phyloP scores from a whole-genome alignment of 192 early-diverging fungal species.

The Mortierella alpina region DNA sequence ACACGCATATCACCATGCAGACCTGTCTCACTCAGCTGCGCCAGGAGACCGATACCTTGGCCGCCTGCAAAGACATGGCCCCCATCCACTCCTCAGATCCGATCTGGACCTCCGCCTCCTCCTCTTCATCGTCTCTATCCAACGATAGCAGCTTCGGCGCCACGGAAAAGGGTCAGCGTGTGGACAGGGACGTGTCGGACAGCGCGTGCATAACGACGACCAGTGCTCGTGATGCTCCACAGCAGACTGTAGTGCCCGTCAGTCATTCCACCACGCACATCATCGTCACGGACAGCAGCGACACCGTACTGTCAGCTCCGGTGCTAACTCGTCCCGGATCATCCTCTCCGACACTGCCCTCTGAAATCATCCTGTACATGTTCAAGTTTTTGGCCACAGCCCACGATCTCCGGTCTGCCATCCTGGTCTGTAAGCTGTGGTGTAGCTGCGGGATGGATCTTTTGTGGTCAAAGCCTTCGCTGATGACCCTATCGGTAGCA shows the following conservation, averaged over 20 bases:
- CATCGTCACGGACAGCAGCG: not conserved
- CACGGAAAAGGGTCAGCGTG: not conserved
- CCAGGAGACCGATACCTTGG: not conserved
- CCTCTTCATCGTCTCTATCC: constrained; percentile 10
- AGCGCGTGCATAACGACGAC: not conserved
- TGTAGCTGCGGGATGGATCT: constrained; percentile 46
- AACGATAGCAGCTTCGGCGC: not conserved
- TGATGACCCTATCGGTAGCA: not conserved
- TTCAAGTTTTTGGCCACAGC: constrained; percentile 57
- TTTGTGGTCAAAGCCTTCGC: constrained; percentile 33
- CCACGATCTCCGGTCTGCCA: constrained; percentile 59
- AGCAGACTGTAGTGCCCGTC: not conserved
- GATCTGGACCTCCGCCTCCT: constrained; percentile 12
- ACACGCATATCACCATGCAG: not conserved
- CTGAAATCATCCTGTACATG: constrained; percentile 64
- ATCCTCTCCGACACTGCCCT: constrained; percentile 52
- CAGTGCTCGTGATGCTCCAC: not conserved
- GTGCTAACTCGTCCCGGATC: not conserved
- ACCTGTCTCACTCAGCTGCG: not conserved
- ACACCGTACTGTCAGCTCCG: not conserved
- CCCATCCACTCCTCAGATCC: constrained; percentile 1
- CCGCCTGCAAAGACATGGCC: not conserved
- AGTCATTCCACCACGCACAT: not conserved
- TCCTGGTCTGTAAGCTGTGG: constrained; percentile 62
- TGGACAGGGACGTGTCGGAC: not conserved